Evolutionary conservation across 202 grass and related monocot species (phyloP), one percentile per base, ranked within the genome.

Genomic region (Brachypodium distachyon): DNA sequence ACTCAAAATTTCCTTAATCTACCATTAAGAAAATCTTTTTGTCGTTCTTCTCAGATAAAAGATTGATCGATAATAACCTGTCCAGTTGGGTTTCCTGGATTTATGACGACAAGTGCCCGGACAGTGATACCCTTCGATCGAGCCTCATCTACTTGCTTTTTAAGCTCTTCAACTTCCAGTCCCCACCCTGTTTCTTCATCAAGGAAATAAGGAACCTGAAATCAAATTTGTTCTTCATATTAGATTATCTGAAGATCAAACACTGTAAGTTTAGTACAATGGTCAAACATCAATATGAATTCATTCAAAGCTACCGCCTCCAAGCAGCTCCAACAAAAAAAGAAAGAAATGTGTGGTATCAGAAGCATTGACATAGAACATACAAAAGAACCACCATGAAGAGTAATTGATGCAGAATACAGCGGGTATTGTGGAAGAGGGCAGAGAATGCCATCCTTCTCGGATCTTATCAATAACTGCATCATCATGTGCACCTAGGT

Each of bases 401-500:
- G 96, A 76, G 89, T 85, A 83, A 99, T 93, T 21, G 96, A 90
- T 44, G 92, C 96, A 78, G 96, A 99, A 72, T 99, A 99, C 38
- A 99, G 70, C 0, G 92, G 92, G 75, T 99, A 99, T 82, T 99
- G 96, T 58, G 96, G 92, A 77, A 95, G 92, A 78, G 96, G 96
- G 61, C 89, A 93, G 60, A 99, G 83, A 88, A 99, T 95, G 70
- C 96, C 96, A 70, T 99, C 96, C 68, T 93, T 95, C 92, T 99
- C 89, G 54, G 89, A 92, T 2, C 91, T 88, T 77, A 99, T 83
- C 83, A 99, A 67, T 60, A 99, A 80, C 63, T 99, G 96, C 92
- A 95, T 93, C 96, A 99, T 99, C 89, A 95, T 95, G 62, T 93
- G 96, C 54, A 99, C 96, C 96, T 99, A 82, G 42, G 69, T 73